phyloP scores from a whole-genome alignment of 1,284 basidiomycete genomes.

The Austropuccinia psidii region DNA sequence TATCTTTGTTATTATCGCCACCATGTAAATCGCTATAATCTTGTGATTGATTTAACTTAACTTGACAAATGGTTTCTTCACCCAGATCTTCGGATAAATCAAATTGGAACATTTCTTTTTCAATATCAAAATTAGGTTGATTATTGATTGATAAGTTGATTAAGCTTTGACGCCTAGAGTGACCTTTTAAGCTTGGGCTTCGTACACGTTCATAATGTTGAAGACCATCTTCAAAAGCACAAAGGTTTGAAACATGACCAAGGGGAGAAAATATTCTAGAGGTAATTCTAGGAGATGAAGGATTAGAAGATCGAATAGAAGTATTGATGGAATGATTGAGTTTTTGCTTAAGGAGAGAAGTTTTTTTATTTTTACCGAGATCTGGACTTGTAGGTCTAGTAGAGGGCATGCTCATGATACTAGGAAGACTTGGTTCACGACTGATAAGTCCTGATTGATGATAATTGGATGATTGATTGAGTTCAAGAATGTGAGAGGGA shows the following conservation, averaged over 20 bases:
- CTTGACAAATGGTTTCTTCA: slow-evolving; percentile 15
- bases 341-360: neutral
- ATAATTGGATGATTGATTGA: slow-evolving; percentile 10
- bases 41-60: neutral
- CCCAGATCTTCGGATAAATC: slow-evolving; percentile 31
- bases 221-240: slow-evolving; percentile 32
- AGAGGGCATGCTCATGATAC: slow-evolving; percentile 35
- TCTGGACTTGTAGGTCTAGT: slow-evolving; percentile 32
- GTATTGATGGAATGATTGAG: neutral
- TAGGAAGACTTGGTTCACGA: slow-evolving; percentile 33
- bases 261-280: slow-evolving; percentile 6
- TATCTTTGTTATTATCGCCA: neutral
- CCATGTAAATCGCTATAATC: slow-evolving; percentile 2
- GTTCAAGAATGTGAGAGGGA: slow-evolving; percentile 27
- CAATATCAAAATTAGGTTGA: neutral
- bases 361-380: neutral
- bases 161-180: slow-evolving; percentile 22
- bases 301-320: neutral
- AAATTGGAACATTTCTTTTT: slow-evolving; percentile 18
- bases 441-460: slow-evolving; percentile 13
- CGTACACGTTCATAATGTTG: slow-evolving; percentile 34
- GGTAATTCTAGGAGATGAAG: neutral
- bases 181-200: slow-evolving; percentile 23
- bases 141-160: neutral
- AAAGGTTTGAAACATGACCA: slow-evolving; percentile 10